Evolutionary conservation across 2,329 filamentous ascomycete genomes (phyloP).

Genomic region (Zymoseptoria pseudotritici): DNA sequence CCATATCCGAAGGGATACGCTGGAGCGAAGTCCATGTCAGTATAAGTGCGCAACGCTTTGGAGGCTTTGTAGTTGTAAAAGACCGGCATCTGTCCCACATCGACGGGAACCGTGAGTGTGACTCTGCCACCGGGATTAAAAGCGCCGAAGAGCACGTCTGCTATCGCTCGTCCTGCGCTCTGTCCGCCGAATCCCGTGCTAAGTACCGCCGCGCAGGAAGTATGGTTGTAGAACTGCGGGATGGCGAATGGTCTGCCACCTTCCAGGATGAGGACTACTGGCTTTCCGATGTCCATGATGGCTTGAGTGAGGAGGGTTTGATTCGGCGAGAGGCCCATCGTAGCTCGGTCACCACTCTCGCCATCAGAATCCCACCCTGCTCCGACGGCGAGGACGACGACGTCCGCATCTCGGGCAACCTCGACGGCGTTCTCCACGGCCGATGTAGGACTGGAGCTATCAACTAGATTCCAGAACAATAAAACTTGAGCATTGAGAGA

Average conservation of each 20-base stretch:
- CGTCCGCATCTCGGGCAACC: constrained; percentile 3
- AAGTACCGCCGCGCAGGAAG: constrained; percentile 7
- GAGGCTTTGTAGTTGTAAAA: constrained; percentile 10
- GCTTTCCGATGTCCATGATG: constrained; percentile 5
- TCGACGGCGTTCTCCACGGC: constrained; percentile 8
- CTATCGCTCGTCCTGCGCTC: constrained; percentile 7
- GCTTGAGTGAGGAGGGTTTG: constrained; percentile 10
- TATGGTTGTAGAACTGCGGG: constrained; percentile 8
- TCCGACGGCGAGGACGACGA: constrained; percentile 7
- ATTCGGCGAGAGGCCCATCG: constrained; percentile 7
- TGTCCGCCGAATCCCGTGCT: constrained; percentile 10
- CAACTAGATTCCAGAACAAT: constrained; percentile 15
- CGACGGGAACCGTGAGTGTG: constrained; percentile 5
- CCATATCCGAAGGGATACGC: constrained; percentile 12
- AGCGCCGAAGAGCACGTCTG: constrained; percentile 9
- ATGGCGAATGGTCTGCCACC: constrained; percentile 12
- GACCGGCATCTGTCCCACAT: constrained; percentile 10
- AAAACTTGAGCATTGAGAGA: constrained; percentile 12
- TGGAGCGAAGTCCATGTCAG: constrained; percentile 6
- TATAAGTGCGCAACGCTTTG: constrained; percentile 2
- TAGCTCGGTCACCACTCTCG: constrained; percentile 12
- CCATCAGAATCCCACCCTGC: constrained; percentile 12
- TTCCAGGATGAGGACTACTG: constrained; percentile 7
- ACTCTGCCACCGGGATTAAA: constrained; percentile 9
- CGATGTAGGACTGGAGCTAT: background rate